A percentile compares a stretch with the other conserved stretches of the same genome.
phyloP scores from a whole-genome alignment of 2,329 filamentous ascomycete species.

The Phialophora tarda region DNA sequence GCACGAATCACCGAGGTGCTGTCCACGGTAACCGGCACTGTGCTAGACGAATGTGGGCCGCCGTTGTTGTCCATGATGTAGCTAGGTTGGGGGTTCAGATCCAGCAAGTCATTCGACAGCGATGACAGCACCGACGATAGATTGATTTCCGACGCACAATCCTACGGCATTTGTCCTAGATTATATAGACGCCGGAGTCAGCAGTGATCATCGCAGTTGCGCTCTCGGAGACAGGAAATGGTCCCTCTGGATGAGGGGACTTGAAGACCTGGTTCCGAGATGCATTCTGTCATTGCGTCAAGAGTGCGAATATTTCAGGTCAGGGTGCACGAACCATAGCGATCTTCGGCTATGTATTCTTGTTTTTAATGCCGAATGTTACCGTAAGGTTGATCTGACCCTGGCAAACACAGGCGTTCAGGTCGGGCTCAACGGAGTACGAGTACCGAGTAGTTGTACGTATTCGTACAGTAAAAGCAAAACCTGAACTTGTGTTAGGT shows the following conservation, averaged over 20 bases:
- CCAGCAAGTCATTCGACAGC: not conserved
- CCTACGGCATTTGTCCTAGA: not conserved
- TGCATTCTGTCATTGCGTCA: slow-evolving; percentile 22
- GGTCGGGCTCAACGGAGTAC: slow-evolving; percentile 4
- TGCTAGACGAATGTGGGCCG: not conserved
- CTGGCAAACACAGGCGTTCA: slow-evolving; percentile 8
- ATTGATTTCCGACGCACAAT: not conserved
- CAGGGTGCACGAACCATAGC: not conserved
- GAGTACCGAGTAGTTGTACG: too few relatives aligned
- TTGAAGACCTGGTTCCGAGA: not conserved
- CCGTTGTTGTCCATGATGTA: slow-evolving; percentile 1
- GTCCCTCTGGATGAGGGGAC: not conserved
- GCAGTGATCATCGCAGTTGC: not conserved
- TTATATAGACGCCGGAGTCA: not conserved
- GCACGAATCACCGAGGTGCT: not conserved
- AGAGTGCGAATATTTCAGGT: slow-evolving; percentile 3
- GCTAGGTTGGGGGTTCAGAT: not conserved
- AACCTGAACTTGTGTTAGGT: slow-evolving; percentile 1
- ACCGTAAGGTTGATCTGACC: slow-evolving; percentile 6
- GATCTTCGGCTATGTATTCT: not conserved
- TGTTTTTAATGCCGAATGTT: slow-evolving; percentile 2
- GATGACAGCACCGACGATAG: not conserved
- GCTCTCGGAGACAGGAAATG: not conserved
- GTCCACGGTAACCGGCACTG: not conserved
- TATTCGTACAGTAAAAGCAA: not conserved